Percentiles rank a stretch among this genome's conserved stretches.
These are phyloP conservation scores for Patellifolia procumbens DNA, from an alignment of 179 eudicot species.

Conservation along the genomic window DNA sequence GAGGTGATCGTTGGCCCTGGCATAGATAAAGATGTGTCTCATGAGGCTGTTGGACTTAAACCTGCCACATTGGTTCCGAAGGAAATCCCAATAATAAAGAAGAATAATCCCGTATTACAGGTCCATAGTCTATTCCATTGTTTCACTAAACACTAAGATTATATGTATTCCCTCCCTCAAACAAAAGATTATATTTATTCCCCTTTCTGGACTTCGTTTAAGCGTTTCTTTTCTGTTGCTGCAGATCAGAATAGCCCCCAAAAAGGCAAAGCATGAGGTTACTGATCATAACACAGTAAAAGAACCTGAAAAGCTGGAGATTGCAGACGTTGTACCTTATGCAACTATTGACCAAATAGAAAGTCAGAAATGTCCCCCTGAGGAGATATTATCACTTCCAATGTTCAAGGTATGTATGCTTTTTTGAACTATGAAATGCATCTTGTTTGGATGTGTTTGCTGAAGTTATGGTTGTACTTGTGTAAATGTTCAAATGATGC, in stretches of 20 bases:
- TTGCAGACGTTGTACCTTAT: constrained; percentile 43
- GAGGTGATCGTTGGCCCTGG: constrained; percentile 92
- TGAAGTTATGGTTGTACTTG: background rate
- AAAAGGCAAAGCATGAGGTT: constrained; percentile 51
- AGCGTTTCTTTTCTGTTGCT: constrained; percentile 21
- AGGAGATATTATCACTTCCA: constrained; percentile 85
- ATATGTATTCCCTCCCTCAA: too few species aligned
- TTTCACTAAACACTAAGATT: background rate
- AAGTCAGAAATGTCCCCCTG: constrained; percentile 78
- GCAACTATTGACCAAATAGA: constrained; percentile 71
- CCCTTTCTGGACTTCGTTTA: background rate
- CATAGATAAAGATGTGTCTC: constrained; percentile 76
- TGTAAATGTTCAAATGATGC: background rate
- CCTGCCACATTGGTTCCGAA: constrained; percentile 73
- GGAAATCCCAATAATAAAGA: constrained; percentile 77
- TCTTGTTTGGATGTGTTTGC: background rate
- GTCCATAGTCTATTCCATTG: constrained; percentile 46
- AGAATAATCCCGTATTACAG: constrained; percentile 83
- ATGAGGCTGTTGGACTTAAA: constrained; percentile 94
- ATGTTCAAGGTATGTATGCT: constrained; percentile 82
- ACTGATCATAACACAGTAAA: constrained; percentile 29
- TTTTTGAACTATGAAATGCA: too few species aligned
- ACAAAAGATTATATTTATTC: too few species aligned
- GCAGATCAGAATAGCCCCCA: constrained; percentile 81
- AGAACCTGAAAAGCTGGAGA: constrained; percentile 41